Evolutionary conservation across 495 filamentous ascomycete genomes (phyloP).

Genomic region (Daldinia grandis): DNA sequence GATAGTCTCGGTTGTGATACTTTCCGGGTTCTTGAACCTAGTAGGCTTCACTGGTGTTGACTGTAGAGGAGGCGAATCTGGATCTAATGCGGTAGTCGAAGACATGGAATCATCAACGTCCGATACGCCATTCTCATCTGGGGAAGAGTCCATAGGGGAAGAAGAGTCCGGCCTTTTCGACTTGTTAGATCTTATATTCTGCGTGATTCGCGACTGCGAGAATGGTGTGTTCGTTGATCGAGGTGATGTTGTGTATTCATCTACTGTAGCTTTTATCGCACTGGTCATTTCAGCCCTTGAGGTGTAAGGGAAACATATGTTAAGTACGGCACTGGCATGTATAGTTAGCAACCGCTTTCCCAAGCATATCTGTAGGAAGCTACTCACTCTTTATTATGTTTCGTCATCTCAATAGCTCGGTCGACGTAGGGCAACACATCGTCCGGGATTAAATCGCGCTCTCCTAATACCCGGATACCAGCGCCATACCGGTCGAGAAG

Average conservation of each 20-base stretch:
- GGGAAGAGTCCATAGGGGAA: constrained; percentile 52
- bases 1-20: constrained; percentile 81
- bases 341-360: constrained; percentile 23
- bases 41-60: constrained; percentile 41
- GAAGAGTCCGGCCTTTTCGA: constrained; percentile 59
- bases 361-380: neutral
- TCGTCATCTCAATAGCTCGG: constrained; percentile 81
- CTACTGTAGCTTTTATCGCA: constrained; percentile 86
- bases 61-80: constrained; percentile 55
- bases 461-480: constrained; percentile 81
- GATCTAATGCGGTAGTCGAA: constrained; percentile 55
- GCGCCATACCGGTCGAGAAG: constrained; percentile 93
- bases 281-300: constrained; percentile 94
- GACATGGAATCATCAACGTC: constrained; percentile 66
- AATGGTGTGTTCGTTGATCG: constrained; percentile 71
- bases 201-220: constrained; percentile 83
- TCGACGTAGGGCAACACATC: constrained; percentile 91
- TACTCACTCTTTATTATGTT: constrained; percentile 75
- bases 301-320: constrained; percentile 98
- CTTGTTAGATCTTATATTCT: constrained; percentile 75
- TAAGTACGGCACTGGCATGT: constrained; percentile 73
- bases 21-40: constrained; percentile 72
- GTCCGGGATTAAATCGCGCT: constrained; percentile 77
- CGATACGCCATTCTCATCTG: constrained; percentile 49
- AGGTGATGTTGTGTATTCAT: constrained; percentile 77